A percentile compares a stretch with the other conserved stretches of the same genome.
Evolutionary conservation across 768 basidiomycete species (phyloP).

Genomic region (Antrodiella citrinella): DNA sequence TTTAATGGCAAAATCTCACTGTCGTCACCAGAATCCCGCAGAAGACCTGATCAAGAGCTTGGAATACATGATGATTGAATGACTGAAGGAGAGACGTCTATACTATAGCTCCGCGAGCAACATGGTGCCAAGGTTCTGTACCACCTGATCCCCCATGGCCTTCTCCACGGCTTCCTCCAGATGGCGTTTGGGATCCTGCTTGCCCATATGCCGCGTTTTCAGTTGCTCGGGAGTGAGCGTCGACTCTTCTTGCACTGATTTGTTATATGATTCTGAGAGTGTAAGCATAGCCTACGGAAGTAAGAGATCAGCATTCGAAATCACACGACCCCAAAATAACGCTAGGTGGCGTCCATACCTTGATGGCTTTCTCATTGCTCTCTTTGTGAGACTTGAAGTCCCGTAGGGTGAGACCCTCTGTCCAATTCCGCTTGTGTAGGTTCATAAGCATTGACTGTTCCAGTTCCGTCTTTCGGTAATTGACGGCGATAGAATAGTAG

Average conservation of each 20-base stretch:
- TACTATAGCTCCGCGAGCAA: constrained; percentile 80
- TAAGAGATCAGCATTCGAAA: constrained; percentile 1
- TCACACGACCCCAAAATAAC: constrained; percentile 1
- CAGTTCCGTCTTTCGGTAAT: constrained; percentile 96
- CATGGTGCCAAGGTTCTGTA: constrained; percentile 93
- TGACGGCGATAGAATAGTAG: constrained; percentile 96
- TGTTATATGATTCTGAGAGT: constrained; percentile 92
- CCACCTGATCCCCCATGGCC: constrained; percentile 96
- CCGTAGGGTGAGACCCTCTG: constrained; percentile 85
- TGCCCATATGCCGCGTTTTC: constrained; percentile 95
- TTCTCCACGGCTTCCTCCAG: constrained; percentile 95
- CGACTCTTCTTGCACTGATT: constrained; percentile 95
- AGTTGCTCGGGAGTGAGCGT: constrained; percentile 91
- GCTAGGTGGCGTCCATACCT: constrained; percentile 63
- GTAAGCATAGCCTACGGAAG: constrained; percentile 75
- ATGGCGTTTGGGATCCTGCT: constrained; percentile 97
- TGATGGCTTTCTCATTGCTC: constrained; percentile 87
- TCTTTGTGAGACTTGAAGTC: constrained; percentile 89
- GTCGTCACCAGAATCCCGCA: neutral
- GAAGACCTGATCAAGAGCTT: neutral
- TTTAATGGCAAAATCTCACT: neutral
- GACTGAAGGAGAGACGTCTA: neutral
- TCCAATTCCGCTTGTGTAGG: constrained; percentile 98
- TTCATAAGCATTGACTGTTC: constrained; percentile 99
- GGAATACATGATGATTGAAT: neutral